Evolutionary conservation across 306 rosid genomes (phyloP).

Genomic region (Potentilla sterilis): DNA sequence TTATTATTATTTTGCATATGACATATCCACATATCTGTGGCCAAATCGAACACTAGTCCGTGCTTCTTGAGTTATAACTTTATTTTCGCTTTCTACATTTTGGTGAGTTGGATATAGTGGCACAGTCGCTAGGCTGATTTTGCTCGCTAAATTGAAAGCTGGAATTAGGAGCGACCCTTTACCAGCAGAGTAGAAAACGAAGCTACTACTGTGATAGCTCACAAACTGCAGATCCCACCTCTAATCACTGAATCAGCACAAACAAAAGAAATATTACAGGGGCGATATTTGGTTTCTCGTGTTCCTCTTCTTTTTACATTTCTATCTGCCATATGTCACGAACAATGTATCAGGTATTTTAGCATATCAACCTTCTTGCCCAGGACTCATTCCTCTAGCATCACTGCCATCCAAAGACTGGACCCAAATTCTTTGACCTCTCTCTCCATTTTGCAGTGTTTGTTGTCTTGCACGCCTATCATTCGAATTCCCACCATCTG

Average conservation of each 20-base stretch:
- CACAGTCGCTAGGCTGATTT: too few relatives aligned
- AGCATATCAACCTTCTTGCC: constrained; percentile 53
- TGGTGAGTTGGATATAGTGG: too few relatives aligned
- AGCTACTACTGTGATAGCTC: background rate
- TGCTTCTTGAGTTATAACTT: too few relatives aligned
- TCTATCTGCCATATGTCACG: constrained; percentile 1
- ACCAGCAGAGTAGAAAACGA: background rate
- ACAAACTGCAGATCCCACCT: background rate
- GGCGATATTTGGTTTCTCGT: background rate
- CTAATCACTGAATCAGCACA: background rate
- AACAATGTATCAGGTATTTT: background rate
- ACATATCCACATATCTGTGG: too few relatives aligned
- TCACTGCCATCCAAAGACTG: constrained; percentile 73
- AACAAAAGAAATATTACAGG: background rate
- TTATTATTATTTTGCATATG: too few relatives aligned
- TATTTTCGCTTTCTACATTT: too few relatives aligned
- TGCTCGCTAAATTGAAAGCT: background rate
- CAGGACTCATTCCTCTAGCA: constrained; percentile 65
- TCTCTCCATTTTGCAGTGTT: constrained; percentile 81
- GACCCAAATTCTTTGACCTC: constrained; percentile 68
- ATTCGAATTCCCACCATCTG: constrained; percentile 86
- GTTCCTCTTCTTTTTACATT: constrained; percentile 13
- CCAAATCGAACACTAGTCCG: too few relatives aligned
- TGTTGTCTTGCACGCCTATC: constrained; percentile 81
- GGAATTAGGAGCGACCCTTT: background rate